A percentile compares a stretch with the other conserved stretches of the same genome.
phyloP scores from a whole-genome alignment of 202 grass and related monocot genomes.

The Carex arenaria region DNA sequence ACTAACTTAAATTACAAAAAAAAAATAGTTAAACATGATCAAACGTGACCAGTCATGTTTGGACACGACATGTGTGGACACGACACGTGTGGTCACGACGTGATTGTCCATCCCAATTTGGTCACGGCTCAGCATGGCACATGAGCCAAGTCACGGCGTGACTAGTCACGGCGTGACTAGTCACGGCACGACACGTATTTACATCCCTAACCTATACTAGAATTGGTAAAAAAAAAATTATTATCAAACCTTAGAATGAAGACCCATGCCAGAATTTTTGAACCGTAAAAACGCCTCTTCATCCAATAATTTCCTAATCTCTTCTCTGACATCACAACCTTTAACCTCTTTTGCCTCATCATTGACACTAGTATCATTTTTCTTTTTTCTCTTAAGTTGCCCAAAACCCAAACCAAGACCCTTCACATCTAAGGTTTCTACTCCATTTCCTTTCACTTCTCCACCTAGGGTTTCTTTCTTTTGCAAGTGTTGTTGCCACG shows the following conservation, averaged over 20 bases:
- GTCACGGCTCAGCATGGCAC: too few relatives aligned
- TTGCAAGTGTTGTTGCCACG: slow-evolving; percentile 83
- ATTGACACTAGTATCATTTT: slow-evolving; percentile 28
- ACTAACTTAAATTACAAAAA: too few relatives aligned
- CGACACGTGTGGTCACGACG: too few relatives aligned
- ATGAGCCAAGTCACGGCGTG: too few relatives aligned
- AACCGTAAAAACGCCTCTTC: slow-evolving; percentile 60
- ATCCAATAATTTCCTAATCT: slow-evolving; percentile 58
- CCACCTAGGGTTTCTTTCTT: slow-evolving; percentile 56
- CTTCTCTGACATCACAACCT: slow-evolving; percentile 14
- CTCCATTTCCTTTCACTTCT: slow-evolving; percentile 35
- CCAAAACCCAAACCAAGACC: slow-evolving; percentile 94
- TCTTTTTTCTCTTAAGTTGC: slow-evolving; percentile 81
- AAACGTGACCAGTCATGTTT: too few relatives aligned
- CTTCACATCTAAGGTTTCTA: slow-evolving; percentile 60
- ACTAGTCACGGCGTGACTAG: too few relatives aligned
- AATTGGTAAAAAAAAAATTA: neutral
- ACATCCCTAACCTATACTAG: too few relatives aligned
- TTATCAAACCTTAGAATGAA: slow-evolving; percentile 76
- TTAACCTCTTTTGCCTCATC: slow-evolving; percentile 41
- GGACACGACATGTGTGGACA: too few relatives aligned
- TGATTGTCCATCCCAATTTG: too few relatives aligned
- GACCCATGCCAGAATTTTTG: slow-evolving; percentile 55
- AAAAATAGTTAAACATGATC: too few relatives aligned
- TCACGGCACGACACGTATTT: too few relatives aligned